phyloP scores from a whole-genome alignment of 169 alveolate genomes.

The Plasmodium falciparum region DNA sequence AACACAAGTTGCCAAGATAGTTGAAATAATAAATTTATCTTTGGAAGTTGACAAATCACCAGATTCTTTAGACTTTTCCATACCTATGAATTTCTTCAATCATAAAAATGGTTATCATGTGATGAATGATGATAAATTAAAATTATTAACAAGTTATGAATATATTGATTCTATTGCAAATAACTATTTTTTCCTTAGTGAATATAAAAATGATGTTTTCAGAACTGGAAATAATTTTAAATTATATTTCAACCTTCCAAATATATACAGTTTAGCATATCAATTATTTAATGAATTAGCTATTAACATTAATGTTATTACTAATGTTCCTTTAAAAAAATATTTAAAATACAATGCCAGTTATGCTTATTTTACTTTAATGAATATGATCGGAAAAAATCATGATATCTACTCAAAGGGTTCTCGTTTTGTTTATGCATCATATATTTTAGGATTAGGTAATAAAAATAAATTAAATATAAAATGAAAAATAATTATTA shows the following conservation, averaged over 20 bases:
- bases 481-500: not conserved
- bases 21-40: constrained; percentile 32
- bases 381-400: constrained; percentile 40
- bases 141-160: constrained; percentile 14
- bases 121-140: constrained; percentile 10
- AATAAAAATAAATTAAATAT: not conserved
- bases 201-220: constrained; percentile 23
- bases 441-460: constrained; percentile 54
- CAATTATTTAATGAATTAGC: constrained; percentile 64
- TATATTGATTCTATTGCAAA: constrained; percentile 53
- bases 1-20: constrained; percentile 45
- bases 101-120: constrained; percentile 12
- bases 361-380: constrained; percentile 55
- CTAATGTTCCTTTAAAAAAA: constrained; percentile 50
- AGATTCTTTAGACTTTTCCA: constrained; percentile 9
- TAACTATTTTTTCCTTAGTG: constrained; percentile 22
- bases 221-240: constrained; percentile 6
- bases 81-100: constrained; percentile 15
- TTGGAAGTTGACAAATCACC: constrained; percentile 14
- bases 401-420: constrained; percentile 50
- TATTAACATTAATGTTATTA: constrained; percentile 51
- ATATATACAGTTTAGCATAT: constrained; percentile 67
- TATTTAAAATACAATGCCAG: constrained; percentile 32
- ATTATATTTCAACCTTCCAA: constrained; percentile 23
- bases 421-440: constrained; percentile 35